phyloP scores from a whole-genome alignment of 139 green algal species.

The Microglena sp. region DNA sequence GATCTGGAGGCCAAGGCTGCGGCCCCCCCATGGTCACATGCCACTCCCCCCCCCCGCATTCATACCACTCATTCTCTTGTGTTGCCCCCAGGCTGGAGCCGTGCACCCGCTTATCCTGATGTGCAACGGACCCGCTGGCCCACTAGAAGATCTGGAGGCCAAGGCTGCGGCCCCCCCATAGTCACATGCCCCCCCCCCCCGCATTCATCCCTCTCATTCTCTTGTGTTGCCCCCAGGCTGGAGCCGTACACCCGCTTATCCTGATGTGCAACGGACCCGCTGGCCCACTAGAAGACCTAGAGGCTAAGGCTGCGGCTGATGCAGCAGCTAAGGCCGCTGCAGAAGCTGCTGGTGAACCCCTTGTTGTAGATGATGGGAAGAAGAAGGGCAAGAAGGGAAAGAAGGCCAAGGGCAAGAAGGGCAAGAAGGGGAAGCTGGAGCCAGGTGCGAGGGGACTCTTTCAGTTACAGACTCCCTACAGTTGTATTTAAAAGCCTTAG shows the following conservation, averaged over 20 bases:
- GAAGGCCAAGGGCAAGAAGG: conserved; percentile 16
- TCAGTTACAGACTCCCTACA: too few species aligned
- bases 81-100: conserved; percentile 10
- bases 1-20: conserved; percentile 22
- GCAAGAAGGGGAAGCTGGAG: too few species aligned
- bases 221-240: too few species aligned
- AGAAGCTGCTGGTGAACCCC: too few species aligned
- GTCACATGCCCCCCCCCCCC: too few species aligned
- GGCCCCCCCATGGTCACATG: neutral
- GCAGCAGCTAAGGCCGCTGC: too few species aligned
- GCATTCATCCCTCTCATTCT: too few species aligned
- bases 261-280: conserved; percentile 26
- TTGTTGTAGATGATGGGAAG: too few species aligned
- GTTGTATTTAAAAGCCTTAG: too few species aligned
- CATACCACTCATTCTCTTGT: neutral
- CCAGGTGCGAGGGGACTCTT: too few species aligned
- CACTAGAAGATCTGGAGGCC: conserved; percentile 28
- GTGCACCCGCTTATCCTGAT: conserved; percentile 20
- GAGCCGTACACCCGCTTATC: conserved; percentile 20
- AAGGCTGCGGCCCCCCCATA: conserved; percentile 6
- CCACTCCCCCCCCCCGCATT: neutral
- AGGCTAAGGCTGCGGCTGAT: conserved; percentile 16
- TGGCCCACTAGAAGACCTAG: conserved; percentile 26
- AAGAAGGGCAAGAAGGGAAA: neutral
- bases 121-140: conserved; percentile 28